These are phyloP conservation scores for Pilobolus umbonatus DNA, from an alignment of 192 early-diverging fungal species.

Conservation along the genomic window DNA sequence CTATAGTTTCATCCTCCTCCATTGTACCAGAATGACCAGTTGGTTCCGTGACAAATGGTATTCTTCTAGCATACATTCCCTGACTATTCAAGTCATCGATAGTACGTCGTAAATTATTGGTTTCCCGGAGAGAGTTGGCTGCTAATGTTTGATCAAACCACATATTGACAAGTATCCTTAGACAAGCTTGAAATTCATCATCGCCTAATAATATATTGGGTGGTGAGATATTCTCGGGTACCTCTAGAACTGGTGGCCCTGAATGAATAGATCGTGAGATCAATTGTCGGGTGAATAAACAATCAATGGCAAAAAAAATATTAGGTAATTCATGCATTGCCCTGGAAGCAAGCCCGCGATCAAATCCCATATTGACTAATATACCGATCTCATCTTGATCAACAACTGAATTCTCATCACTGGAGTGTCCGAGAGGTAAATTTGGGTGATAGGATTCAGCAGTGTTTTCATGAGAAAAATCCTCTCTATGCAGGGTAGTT, in stretches of 20 bases:
- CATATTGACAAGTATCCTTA: background rate
- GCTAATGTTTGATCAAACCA: background rate
- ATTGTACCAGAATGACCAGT: background rate
- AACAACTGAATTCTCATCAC: slow-evolving; percentile 23
- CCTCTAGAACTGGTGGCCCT: background rate
- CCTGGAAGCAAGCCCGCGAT: slow-evolving; percentile 61
- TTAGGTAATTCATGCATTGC: slow-evolving; percentile 71
- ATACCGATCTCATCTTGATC: slow-evolving; percentile 58
- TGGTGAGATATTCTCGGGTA: background rate
- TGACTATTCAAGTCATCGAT: background rate
- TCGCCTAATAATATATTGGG: background rate
- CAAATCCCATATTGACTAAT: slow-evolving; percentile 84
- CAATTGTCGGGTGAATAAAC: slow-evolving; percentile 52
- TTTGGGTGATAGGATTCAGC: no score
- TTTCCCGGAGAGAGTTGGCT: background rate
- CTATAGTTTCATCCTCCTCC: slow-evolving; percentile 23
- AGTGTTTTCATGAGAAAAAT: no score
- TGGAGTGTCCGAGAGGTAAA: background rate
- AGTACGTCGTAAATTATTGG: background rate
- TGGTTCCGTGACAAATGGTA: background rate
- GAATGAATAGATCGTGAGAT: background rate
- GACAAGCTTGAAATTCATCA: background rate
- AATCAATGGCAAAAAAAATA: slow-evolving; percentile 74
- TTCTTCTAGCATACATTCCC: background rate
- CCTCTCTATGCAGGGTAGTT: no score